Conservation (phyloP, 2,329 filamentous ascomycete species). For the Hyphodiscus sp. region DNA sequence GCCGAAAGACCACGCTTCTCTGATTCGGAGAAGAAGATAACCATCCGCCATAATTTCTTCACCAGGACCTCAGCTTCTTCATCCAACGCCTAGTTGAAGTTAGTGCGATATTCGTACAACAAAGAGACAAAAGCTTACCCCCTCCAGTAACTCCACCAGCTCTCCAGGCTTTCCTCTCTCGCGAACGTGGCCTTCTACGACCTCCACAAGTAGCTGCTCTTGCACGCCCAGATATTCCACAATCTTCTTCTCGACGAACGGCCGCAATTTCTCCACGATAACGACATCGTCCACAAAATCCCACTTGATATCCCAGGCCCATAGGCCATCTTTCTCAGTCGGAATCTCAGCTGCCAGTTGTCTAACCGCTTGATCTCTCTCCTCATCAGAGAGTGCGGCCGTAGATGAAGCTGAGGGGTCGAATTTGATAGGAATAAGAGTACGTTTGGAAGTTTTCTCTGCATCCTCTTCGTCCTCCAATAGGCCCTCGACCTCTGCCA, state of each 20-base stretch:
- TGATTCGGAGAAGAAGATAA: slow-evolving; percentile 94
- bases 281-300: slow-evolving; percentile 77
- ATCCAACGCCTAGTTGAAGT: slow-evolving; percentile 64
- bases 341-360: slow-evolving; percentile 88
- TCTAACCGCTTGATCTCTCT: slow-evolving; percentile 73
- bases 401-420: slow-evolving; percentile 56
- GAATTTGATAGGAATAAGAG: slow-evolving; percentile 77
- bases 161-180: slow-evolving; percentile 69
- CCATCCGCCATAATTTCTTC: slow-evolving; percentile 96
- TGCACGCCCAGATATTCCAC: slow-evolving; percentile 94
- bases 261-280: slow-evolving; percentile 78
- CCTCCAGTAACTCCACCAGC: slow-evolving; percentile 77
- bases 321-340: slow-evolving; percentile 75
- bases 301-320: slow-evolving; percentile 93
- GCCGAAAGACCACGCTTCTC: slow-evolving; percentile 82
- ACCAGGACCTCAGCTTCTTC: slow-evolving; percentile 92
- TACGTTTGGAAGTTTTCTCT: slow-evolving; percentile 62
- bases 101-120: neutral
- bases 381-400: slow-evolving; percentile 71
- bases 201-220: slow-evolving; percentile 90
- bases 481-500: slow-evolving; percentile 89
- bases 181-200: slow-evolving; percentile 81
- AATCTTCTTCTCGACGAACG: slow-evolving; percentile 97
- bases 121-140: slow-evolving; percentile 47
- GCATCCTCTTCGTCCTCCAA: slow-evolving; percentile 90